A percentile compares a stretch with the other conserved stretches of the same genome.
Evolutionary conservation across 2,329 filamentous ascomycete genomes (phyloP).

Genomic region (Penicillium griseofulvum): DNA sequence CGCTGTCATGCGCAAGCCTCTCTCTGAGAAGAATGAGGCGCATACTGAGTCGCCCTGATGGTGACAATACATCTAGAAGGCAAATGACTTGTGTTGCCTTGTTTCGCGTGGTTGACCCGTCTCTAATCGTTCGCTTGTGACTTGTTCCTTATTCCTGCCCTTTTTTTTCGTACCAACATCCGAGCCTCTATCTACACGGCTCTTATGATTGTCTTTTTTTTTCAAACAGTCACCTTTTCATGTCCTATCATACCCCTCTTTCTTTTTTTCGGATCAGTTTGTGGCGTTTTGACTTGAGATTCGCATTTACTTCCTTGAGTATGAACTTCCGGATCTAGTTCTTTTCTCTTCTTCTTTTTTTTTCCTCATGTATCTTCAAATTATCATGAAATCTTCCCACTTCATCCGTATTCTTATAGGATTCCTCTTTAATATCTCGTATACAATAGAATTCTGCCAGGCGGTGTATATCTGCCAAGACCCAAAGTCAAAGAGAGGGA

Average conservation of each 20-base stretch:
- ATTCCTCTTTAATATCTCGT: not conserved
- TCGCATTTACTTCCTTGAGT: conserved; percentile 1
- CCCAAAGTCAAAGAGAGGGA: conserved; percentile 22
- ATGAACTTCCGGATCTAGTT: not conserved
- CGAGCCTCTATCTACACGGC: not conserved
- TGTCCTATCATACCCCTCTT: conserved; percentile 22
- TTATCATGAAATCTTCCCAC: not conserved
- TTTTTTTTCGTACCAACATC: conserved; percentile 5
- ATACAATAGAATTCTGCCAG: conserved; percentile 18
- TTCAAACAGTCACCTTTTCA: conserved; percentile 14
- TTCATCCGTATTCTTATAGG: not conserved
- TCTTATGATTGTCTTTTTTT: conserved; percentile 11
- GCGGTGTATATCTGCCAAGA: conserved; percentile 22
- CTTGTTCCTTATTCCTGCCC: not conserved
- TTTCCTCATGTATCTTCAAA: conserved; percentile 4
- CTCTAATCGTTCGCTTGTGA: conserved; percentile 10
- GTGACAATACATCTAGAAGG: not conserved
- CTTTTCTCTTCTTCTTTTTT: conserved; percentile 3
- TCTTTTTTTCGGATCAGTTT: conserved; percentile 7
- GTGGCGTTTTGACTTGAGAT: conserved; percentile 13
- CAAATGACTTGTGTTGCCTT: not conserved
- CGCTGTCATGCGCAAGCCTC: conserved; percentile 69
- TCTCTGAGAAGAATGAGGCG: conserved; percentile 39
- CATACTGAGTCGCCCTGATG: conserved; percentile 18
- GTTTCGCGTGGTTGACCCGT: not conserved